phyloP scores from a whole-genome alignment of 352 stramenopile species.

The Pseudoperonospora humuli region DNA sequence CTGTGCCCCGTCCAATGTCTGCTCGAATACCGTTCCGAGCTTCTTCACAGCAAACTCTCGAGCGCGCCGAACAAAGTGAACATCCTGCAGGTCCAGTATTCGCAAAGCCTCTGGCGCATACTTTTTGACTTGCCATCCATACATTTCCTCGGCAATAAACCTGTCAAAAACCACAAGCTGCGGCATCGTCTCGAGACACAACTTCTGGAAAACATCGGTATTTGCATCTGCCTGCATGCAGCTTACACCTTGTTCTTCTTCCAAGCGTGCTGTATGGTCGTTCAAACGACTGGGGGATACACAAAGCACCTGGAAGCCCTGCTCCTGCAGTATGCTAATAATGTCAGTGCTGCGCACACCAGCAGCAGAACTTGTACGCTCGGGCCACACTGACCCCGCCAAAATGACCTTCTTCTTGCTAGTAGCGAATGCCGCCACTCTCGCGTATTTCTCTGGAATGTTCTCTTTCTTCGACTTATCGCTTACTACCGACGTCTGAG shows the following conservation, averaged over 20 bases:
- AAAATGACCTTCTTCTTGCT: constrained; percentile 68
- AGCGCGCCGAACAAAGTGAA: constrained; percentile 86
- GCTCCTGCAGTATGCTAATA: constrained; percentile 52
- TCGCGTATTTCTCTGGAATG: constrained; percentile 14
- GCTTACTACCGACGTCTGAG: background rate
- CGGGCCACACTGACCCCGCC: constrained; percentile 72
- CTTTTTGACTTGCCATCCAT: constrained; percentile 68
- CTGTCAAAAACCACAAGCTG: constrained; percentile 75
- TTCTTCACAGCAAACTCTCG: constrained; percentile 78
- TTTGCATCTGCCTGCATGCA: constrained; percentile 74
- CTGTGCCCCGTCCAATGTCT: constrained; percentile 22
- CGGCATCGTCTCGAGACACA: constrained; percentile 47
- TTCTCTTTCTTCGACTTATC: background rate
- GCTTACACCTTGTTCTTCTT: constrained; percentile 36
- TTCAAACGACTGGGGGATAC: constrained; percentile 77
- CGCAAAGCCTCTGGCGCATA: constrained; percentile 72
- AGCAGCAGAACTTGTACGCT: constrained; percentile 82
- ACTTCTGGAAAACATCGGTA: constrained; percentile 51
- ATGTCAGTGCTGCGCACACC: constrained; percentile 78
- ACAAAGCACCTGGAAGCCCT: constrained; percentile 64
- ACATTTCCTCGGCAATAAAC: constrained; percentile 85
- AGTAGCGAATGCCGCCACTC: constrained; percentile 36
- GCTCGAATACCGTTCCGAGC: constrained; percentile 24
- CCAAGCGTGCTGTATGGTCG: constrained; percentile 44
- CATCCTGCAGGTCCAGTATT: constrained; percentile 90